Base-by-base conservation (phyloP, 805 yeast species). In the Candida railenensis region DNA sequence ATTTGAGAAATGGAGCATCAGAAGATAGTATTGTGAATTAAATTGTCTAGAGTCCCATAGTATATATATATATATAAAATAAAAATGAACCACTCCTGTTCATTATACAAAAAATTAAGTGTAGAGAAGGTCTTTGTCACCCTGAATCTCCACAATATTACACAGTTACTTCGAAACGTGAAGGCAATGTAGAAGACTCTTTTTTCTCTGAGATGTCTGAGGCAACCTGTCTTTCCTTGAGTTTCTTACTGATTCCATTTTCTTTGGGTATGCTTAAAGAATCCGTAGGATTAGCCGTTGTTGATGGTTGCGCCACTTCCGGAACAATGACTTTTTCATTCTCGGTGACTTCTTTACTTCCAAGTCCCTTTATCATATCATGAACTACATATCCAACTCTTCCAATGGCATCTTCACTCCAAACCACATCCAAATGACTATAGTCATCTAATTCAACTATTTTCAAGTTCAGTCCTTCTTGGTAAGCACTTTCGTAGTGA, bases 371-470 rank as follows among this genome's bases (percentile, higher is more conserved):
- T 15, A 48, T 22, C 30, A 45, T 53, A 2, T 57, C 58, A 18
- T 45, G 43, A 7, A 66, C 57, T 8, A 52, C 58, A 42, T 63
- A 65, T 1, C 95, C 96, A 18, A 92, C 78, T 38, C 73, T 76
- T 3, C 80, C 81, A 22, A 80, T 72, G 1, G 83, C 83, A 58
- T 88, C 91, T 56, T 78, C 82, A 0, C 97, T 73, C 99, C 99
- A 92, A 12, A 91, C 70, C 0, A 90, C 96, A 65, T 92, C 99
- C 44, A 92, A 67, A 64, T 92, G 99, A 15, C 90, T 81, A 62
- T 92, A 92, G 8, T 74, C 77, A 0, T 79, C 77, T 4, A 92
- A 49, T 42, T 75, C 76, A 18, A 71, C 57, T 18, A 67, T 65
- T 12, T 62, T 52, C 62, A 77, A 50, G 62, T 70, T 57, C 30